Base-by-base conservation (phyloP, 75 land plant genomes). In the Larix kaempferi region DNA sequence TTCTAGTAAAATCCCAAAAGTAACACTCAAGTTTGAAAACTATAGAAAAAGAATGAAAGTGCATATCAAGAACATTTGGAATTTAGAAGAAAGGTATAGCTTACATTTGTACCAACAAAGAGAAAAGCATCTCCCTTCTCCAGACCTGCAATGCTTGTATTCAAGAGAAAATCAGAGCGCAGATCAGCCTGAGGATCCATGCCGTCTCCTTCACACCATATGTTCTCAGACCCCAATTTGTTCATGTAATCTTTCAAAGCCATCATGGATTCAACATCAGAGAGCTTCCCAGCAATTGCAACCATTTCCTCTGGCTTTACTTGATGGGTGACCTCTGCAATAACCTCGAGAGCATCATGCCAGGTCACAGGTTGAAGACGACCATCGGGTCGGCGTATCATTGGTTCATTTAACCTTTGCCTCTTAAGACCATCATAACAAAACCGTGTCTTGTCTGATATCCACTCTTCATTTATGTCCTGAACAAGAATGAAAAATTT, bases 401-500 rank as follows among this genome's bases (percentile, higher is more conserved):
- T 97, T 4, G 99, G 99, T 33, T 97, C 99, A 84, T 90, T 97
- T 73, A 97, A 72, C 35, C 99, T 80, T 81, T 97, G 99, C n/a
- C 99, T 89, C 77, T 97, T 94, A 59, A 97, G 83, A 29, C 99
- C 99, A 88, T 97, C 99, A 80, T 97, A 97, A 76, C 84, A 95
- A 78, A 97, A 97, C 71, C 99, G 91, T 39, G 99, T 89, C 58
- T 97, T 97, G 80, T 97, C 99, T 67, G 95, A 95, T 67, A 97
- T 89, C 99, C 99, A 97, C 83, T 97, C 99, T 74, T 97, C 99
- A 86, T 97, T 97, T 13, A 97, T 89, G 72, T 97, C 98, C 99
- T 96, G 88, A 71, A 91, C 35, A 67, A 74, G 23, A 77, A 56
- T 25, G 44, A 15, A 79, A 56, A 19, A 49, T 49, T 11, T 2